These are phyloP conservation scores for Penicillium occitanis DNA, from an alignment of 2,329 filamentous ascomycete species.

Conservation along the genomic window DNA sequence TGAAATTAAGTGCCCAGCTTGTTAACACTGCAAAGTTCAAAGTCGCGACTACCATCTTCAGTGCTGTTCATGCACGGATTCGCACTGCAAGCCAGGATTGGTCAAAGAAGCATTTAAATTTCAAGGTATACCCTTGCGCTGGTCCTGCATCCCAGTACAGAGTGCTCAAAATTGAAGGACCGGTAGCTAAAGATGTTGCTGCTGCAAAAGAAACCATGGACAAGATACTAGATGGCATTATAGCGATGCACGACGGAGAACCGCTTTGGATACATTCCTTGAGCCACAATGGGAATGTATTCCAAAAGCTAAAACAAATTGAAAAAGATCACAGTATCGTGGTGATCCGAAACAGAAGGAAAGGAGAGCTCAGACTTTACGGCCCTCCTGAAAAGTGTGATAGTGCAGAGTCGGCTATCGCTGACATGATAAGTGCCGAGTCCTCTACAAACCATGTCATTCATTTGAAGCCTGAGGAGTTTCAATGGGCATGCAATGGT, in stretches of 20 bases:
- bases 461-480: constrained; percentile 22
- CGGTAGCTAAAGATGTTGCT: constrained; percentile 31
- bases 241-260: constrained; percentile 24
- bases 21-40: constrained; percentile 43
- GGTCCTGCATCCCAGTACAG: constrained; percentile 28
- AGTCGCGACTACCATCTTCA: constrained; percentile 37
- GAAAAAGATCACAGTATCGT: not conserved
- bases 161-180: constrained; percentile 43
- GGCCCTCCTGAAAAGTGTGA: not conserved
- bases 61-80: constrained; percentile 27
- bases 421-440: constrained; percentile 17
- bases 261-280: constrained; percentile 23
- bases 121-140: constrained; percentile 23
- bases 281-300: not conserved
- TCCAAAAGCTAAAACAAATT: not conserved
- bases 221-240: constrained; percentile 34
- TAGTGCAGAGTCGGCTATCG: not conserved
- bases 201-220: constrained; percentile 36
- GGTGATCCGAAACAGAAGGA: not conserved
- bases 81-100: constrained; percentile 27
- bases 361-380: not conserved
- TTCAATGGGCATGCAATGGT: constrained; percentile 24
- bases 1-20: constrained; percentile 40
- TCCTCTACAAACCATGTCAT: constrained; percentile 22
- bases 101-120: constrained; percentile 31